Evolutionary conservation across 495 filamentous ascomycete genomes (phyloP).

Genomic region (Podospora bellae-mahoneyi): DNA sequence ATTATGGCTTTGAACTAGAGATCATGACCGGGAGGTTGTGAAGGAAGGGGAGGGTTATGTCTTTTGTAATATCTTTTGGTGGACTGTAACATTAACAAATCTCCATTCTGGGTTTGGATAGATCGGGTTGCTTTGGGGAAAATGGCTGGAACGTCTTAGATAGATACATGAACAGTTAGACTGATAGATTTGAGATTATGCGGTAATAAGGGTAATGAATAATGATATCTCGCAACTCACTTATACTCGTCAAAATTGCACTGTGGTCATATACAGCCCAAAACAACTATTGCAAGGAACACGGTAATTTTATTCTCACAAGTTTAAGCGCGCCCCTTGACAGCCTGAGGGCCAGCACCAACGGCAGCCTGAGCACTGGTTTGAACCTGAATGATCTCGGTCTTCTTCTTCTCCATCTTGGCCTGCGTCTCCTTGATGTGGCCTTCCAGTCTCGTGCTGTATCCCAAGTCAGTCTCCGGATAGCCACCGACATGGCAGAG

Average conservation of each 20-base stretch:
- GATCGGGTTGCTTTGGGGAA: slow-evolving; percentile 25
- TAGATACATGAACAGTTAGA: background rate
- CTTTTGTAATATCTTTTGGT: slow-evolving; percentile 2
- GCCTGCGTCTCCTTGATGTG: slow-evolving; percentile 76
- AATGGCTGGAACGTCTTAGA: slow-evolving; percentile 5
- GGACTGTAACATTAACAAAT: slow-evolving; percentile 17
- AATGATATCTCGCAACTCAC: slow-evolving; percentile 3
- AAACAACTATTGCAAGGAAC: too few relatives aligned
- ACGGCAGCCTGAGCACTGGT: slow-evolving; percentile 37
- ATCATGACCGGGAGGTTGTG: background rate
- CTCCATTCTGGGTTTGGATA: slow-evolving; percentile 20
- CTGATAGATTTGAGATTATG: background rate
- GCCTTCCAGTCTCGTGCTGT: slow-evolving; percentile 75
- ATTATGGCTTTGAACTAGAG: slow-evolving; percentile 36
- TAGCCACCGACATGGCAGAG: background rate
- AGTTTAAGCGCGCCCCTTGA: slow-evolving; percentile 15
- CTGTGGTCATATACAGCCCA: too few relatives aligned
- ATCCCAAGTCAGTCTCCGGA: background rate
- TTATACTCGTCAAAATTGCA: background rate
- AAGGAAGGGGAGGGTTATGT: background rate
- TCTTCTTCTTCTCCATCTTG: slow-evolving; percentile 75
- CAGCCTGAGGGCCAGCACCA: slow-evolving; percentile 19
- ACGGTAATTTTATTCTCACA: background rate
- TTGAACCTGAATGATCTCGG: slow-evolving; percentile 48
- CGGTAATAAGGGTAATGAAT: slow-evolving; percentile 3